Evolutionary conservation across 345 rosid species (phyloP), one percentile per base, ranked within the genome.

Genomic region (Linum trigynum): DNA sequence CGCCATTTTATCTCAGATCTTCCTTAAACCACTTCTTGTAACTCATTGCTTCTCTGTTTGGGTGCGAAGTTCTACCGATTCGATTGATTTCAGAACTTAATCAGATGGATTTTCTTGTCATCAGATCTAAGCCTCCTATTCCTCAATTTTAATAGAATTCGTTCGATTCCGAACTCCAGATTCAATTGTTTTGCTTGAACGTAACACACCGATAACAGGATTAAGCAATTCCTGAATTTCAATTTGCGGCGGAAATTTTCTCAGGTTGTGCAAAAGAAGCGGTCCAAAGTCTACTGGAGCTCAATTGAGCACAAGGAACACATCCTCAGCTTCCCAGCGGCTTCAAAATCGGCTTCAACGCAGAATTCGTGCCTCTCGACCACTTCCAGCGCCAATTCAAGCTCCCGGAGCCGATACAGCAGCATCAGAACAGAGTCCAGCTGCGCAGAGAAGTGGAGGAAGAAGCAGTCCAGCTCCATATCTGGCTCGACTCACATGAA

Each of bases 211-310:
- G 14, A 38, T 5, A 4, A 57, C 23, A 35, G 4, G 48, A 59
- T 8, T 62, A 6, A 2, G 61, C 57, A 64, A 38, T 61, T 10
- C 5, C 14, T 51, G 48, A 15, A 37, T 59, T 60, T 51, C 1
- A 9, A 65, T 35, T 16, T n/a, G n/a, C n/a, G n/a, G n/a, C n/a
- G n/a, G n/a, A n/a, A n/a, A n/a, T n/a, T 57, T 23, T 41, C 38
- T n/a, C 72, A 90, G 96, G 85, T 79, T 63, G 76, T 68, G 40
- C 72, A 81, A 62, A 90, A 78, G 77, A 80, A 80, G 59, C 83
- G 88, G 7, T 77, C 89, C 10, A 70, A 74, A 69, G 77, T 75
- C 38, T 57, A 51, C 37, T 67, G 81, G 82, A 79, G 64, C 75
- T 70, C 74, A 56, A 43, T 43, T 43, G 67, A 63, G 40, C 39